Evolutionary conservation across 306 rosid species (phyloP).

Genomic region (Lathyrus tuberosus): DNA sequence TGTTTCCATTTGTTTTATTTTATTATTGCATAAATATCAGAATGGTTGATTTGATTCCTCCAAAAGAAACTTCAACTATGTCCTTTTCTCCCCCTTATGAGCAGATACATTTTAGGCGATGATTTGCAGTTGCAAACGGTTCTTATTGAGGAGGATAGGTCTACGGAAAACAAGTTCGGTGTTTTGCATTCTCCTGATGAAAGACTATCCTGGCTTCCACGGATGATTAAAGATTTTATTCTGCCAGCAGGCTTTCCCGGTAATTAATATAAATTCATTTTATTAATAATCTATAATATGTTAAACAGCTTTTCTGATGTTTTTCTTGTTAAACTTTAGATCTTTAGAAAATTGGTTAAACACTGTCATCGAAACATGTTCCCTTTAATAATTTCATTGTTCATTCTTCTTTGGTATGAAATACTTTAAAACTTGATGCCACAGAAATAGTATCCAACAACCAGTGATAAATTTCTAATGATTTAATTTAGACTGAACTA

Average conservation of each 20-base stretch:
- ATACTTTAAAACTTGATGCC: slow-evolving; percentile 16
- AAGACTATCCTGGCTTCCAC: slow-evolving; percentile 65
- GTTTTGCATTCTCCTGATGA: slow-evolving; percentile 46
- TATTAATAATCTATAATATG: neutral
- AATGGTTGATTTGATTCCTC: neutral
- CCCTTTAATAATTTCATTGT: slow-evolving; percentile 13
- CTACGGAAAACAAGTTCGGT: slow-evolving; percentile 34
- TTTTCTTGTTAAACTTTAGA: slow-evolving; percentile 1
- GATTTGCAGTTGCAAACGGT: slow-evolving; percentile 51
- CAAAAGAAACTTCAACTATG: slow-evolving; percentile 25
- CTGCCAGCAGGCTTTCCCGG: slow-evolving; percentile 95
- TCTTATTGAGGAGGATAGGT: slow-evolving; percentile 60
- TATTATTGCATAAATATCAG: slow-evolving; percentile 21
- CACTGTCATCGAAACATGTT: neutral
- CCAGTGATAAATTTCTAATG: slow-evolving; percentile 4
- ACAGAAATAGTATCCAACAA: slow-evolving; percentile 5
- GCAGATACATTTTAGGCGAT: slow-evolving; percentile 72
- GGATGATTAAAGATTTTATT: slow-evolving; percentile 59
- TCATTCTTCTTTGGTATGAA: slow-evolving; percentile 17
- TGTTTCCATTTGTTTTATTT: slow-evolving; percentile 9
- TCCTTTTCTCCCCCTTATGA: slow-evolving; percentile 31
- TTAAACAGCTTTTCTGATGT: neutral
- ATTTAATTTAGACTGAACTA: slow-evolving; percentile 3
- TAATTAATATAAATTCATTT: slow-evolving; percentile 39
- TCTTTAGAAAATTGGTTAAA: slow-evolving; percentile 15